These are phyloP conservation scores for Xylariomycetidae sp. DNA, from an alignment of 2,329 filamentous ascomycete species.

Conservation along the genomic window DNA sequence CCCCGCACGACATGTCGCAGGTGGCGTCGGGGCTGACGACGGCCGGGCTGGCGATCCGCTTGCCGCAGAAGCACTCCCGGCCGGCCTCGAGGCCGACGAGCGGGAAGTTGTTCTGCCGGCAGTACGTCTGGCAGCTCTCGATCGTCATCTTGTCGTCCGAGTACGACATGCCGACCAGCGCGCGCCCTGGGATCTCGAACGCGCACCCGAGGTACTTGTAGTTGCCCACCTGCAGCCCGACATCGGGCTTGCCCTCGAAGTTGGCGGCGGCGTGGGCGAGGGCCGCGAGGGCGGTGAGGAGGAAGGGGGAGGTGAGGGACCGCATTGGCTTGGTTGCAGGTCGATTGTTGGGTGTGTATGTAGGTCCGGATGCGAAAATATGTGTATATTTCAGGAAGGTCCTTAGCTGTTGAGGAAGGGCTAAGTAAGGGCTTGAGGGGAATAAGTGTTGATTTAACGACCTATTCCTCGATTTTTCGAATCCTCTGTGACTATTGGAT, in stretches of 20 bases:
- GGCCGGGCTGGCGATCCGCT: constrained; percentile 1
- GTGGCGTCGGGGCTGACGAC: background rate
- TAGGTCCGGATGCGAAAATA: too few species aligned
- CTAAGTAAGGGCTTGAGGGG: too few species aligned
- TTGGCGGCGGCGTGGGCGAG: constrained; percentile 3
- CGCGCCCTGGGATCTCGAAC: constrained; percentile 11
- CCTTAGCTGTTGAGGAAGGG: too few species aligned
- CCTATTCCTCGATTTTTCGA: too few species aligned
- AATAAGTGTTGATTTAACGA: too few species aligned
- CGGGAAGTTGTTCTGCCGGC: constrained; percentile 10
- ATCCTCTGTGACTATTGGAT: too few species aligned
- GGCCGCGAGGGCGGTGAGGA: too few species aligned
- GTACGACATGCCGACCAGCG: constrained; percentile 11
- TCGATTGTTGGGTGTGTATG: background rate
- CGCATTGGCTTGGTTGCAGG: constrained; percentile 1
- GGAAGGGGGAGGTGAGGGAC: constrained; percentile 1
- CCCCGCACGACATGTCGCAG: constrained; percentile 10
- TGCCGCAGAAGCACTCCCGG: constrained; percentile 16
- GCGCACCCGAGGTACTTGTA: constrained; percentile 13
- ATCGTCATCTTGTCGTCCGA: constrained; percentile 13
- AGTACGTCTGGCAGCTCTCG: constrained; percentile 14
- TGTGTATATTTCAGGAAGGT: too few species aligned
- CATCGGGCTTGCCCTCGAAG: constrained; percentile 5
- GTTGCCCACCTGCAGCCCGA: constrained; percentile 3
- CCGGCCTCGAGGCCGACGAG: constrained; percentile 14